These are phyloP conservation scores for Aspergillus flavus DNA, from an alignment of 2,329 filamentous ascomycete species.

Conservation along the genomic window DNA sequence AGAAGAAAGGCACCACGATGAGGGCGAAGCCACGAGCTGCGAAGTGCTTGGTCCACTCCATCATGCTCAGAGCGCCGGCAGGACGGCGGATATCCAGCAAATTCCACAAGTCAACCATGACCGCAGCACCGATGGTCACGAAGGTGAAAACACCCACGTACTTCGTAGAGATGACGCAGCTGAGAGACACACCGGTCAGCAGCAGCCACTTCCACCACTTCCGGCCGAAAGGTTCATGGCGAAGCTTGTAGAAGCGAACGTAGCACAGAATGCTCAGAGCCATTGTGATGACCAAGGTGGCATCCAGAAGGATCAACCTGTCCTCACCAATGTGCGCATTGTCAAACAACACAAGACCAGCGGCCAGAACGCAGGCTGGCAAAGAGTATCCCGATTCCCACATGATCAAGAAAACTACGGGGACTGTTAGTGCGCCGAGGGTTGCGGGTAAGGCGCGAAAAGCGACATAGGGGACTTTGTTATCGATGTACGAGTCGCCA, in stretches of 20 bases:
- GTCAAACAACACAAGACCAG: conserved; percentile 87
- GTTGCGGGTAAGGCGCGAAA: conserved; percentile 92
- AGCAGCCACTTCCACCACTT: conserved; percentile 99
- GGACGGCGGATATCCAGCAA: conserved; percentile 85
- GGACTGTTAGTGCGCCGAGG: conserved; percentile 87
- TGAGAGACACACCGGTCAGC: conserved; percentile 88
- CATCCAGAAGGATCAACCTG: conserved; percentile 89
- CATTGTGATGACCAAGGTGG: conserved; percentile 93
- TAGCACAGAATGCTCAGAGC: conserved; percentile 91
- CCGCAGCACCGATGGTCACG: conserved; percentile 92
- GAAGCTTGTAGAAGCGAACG: conserved; percentile 95
- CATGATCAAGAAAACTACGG: conserved; percentile 96
- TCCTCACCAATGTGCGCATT: conserved; percentile 98
- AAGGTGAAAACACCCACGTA: conserved; percentile 97
- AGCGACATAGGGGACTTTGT: conserved; percentile 96
- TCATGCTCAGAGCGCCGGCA: conserved; percentile 76
- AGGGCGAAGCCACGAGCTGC: conserved; percentile 81
- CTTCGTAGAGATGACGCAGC: conserved; percentile 97
- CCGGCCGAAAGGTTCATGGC: conserved; percentile 82
- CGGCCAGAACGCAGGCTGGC: conserved; percentile 84
- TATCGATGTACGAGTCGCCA: conserved; percentile 94
- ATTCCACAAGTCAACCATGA: conserved; percentile 93
- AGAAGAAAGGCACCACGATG: conserved; percentile 89
- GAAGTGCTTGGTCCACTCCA: conserved; percentile 87
- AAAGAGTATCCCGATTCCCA: conserved; percentile 99